These are phyloP conservation scores for Venturiaceae sp. DNA, from an alignment of 2,329 filamentous ascomycete genomes.

Conservation along the genomic window DNA sequence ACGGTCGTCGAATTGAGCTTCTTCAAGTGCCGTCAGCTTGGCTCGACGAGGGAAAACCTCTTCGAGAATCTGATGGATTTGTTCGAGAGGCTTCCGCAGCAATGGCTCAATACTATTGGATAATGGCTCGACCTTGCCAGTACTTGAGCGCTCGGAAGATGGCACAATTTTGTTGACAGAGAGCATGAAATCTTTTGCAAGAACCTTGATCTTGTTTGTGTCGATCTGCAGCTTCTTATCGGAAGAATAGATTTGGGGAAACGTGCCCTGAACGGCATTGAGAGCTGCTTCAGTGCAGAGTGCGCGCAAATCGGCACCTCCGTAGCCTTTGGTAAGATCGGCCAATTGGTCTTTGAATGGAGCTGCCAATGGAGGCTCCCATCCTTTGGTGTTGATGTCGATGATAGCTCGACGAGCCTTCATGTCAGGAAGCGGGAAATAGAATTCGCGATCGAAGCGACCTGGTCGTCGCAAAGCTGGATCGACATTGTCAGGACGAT, in stretches of 20 bases:
- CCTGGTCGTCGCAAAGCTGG: slow-evolving; percentile 89
- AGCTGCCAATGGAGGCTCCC: slow-evolving; percentile 66
- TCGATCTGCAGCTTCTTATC: slow-evolving; percentile 85
- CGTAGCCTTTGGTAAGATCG: slow-evolving; percentile 88
- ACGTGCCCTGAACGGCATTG: slow-evolving; percentile 90
- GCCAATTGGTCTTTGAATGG: slow-evolving; percentile 77
- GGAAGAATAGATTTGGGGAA: slow-evolving; percentile 90
- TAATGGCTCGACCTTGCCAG: slow-evolving; percentile 73
- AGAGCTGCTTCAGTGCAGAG: slow-evolving; percentile 92
- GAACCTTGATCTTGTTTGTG: slow-evolving; percentile 71
- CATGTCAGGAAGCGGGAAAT: slow-evolving; percentile 83
- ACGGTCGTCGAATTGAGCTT: slow-evolving; percentile 85
- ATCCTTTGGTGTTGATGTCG: slow-evolving; percentile 90
- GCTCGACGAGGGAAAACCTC: slow-evolving; percentile 70
- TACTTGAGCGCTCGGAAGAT: slow-evolving; percentile 82
- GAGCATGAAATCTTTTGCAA: slow-evolving; percentile 93
- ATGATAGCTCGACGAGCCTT: slow-evolving; percentile 77
- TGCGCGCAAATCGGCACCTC: slow-evolving; percentile 87
- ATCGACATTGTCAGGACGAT: slow-evolving; percentile 92
- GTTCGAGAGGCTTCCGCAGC: slow-evolving; percentile 59
- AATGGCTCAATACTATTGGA: slow-evolving; percentile 74
- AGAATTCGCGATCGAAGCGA: slow-evolving; percentile 94
- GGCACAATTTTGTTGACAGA: slow-evolving; percentile 94
- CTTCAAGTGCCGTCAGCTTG: slow-evolving; percentile 79
- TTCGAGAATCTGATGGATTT: slow-evolving; percentile 62